Base-by-base conservation (phyloP, 129 eudicot species). In the Artemisia annua region DNA sequence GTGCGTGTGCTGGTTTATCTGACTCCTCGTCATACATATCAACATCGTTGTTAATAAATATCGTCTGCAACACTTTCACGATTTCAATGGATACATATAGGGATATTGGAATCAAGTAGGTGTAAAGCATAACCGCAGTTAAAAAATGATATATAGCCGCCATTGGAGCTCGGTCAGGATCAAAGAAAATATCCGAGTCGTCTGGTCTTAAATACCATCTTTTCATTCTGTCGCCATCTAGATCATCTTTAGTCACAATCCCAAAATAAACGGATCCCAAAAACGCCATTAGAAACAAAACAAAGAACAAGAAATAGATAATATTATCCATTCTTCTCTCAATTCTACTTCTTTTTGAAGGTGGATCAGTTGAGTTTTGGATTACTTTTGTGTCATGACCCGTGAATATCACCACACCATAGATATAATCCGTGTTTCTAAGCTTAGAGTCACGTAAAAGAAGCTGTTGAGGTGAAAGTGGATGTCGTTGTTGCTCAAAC, bases 311-410 rank as follows among this genome's bases (percentile, higher is more conserved):
- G 76, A 89, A 80, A 77, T 89, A 93, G 68, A 93, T 84, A 15
- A 93, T 89, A 53, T 61, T 67, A 81, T 93, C 98, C 96, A 84
- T 93, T 70, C 87, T 79, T 75, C 67, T 85, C 86, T 93, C 98
- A n/a, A 93, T 80, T 55, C 79, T 78, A 81, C 98, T 93, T 72
- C 98, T 82, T 81, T 89, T 93, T 48, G 98, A 93, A 63, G 98
- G 98, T 2, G 96, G 95, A 30, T 80, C 92, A 0, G 95, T 89
- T 2, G 98, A 56, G 62, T 87, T 87, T 50, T 84, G 89, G 49
- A 87, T 75, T 4, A 84, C 92, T 66, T 87, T 87, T 13, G 85
- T 79, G 53, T 87, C 92, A 5, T 69, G 87, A 50, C 92, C 92
- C 5, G 92, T 81, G 75, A 87, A 87, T 15, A 87, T 82, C 3